phyloP scores from a whole-genome alignment of 164 flowering plant genomes.

The Santalum album region DNA sequence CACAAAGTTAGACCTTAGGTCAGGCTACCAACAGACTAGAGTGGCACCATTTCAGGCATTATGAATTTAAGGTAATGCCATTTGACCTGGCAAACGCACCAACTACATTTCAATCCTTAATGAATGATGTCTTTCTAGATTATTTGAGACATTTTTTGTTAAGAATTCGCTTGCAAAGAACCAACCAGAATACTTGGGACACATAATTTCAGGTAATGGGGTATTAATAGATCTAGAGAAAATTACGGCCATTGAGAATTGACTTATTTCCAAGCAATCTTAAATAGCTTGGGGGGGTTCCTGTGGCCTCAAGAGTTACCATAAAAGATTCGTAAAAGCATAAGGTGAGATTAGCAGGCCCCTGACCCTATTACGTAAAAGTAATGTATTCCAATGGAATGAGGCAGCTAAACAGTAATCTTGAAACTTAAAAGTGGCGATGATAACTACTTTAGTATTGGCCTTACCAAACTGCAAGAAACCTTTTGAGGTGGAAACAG shows the following conservation, averaged over 20 bases:
- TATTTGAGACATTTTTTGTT: neutral
- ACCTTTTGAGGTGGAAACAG: conserved; percentile 9
- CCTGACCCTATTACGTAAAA: conserved; percentile 1
- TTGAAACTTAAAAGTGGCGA: conserved; percentile 1
- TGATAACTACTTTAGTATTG: conserved; percentile 2
- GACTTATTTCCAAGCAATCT: conserved; percentile 5
- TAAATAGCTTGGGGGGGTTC: conserved; percentile 11
- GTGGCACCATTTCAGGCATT: neutral
- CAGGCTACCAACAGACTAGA: neutral
- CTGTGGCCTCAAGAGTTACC: conserved; percentile 13
- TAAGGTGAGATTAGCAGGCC: conserved; percentile 5
- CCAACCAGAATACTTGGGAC: conserved; percentile 13
- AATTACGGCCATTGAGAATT: conserved; percentile 5
- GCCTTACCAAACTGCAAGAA: conserved; percentile 5
- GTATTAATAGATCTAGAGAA: conserved; percentile 8
- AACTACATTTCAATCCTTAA: neutral
- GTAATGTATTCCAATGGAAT: conserved; percentile 5
- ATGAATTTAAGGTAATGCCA: neutral
- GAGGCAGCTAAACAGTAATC: neutral
- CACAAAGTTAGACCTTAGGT: neutral
- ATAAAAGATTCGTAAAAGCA: conserved; percentile 3
- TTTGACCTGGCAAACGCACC: neutral
- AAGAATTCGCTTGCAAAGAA: conserved; percentile 4
- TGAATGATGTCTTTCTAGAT: conserved; percentile 6
- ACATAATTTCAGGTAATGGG: conserved; percentile 7